Evolutionary conservation across 169 alveolate species (phyloP).

Genomic region (Cryptosporidium felis): DNA sequence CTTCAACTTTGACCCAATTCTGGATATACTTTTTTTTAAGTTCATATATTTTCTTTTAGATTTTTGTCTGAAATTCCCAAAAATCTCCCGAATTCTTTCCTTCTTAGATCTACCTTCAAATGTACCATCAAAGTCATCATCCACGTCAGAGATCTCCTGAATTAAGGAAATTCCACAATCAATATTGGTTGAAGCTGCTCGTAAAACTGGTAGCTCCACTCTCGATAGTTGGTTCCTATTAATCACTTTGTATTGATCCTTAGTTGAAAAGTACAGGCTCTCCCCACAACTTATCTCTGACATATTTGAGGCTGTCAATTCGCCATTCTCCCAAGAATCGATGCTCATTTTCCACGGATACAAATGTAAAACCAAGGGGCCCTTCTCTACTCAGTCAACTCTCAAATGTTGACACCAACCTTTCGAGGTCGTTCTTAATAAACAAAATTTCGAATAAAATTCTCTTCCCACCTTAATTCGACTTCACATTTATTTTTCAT

Average conservation of each 20-base stretch:
- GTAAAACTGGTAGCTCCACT: slow-evolving; percentile 16
- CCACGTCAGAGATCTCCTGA: slow-evolving; percentile 52
- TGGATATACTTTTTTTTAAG: background rate
- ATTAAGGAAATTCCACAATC: slow-evolving; percentile 59
- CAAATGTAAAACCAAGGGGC: no score
- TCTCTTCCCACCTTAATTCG: background rate
- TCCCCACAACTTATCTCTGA: slow-evolving; percentile 53
- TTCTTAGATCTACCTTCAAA: background rate
- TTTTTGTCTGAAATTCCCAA: background rate
- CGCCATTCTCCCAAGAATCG: background rate
- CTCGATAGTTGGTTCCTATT: slow-evolving; percentile 47
- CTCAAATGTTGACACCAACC: no score
- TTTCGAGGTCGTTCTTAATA: background rate
- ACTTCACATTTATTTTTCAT: background rate
- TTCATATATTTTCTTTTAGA: background rate
- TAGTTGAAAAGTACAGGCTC: slow-evolving; percentile 38
- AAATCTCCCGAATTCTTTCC: background rate
- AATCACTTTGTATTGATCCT: slow-evolving; percentile 35
- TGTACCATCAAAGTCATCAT: slow-evolving; percentile 38
- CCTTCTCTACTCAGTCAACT: no score
- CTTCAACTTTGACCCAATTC: background rate
- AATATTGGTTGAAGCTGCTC: slow-evolving; percentile 9
- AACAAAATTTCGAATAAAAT: background rate
- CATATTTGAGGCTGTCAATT: slow-evolving; percentile 20
- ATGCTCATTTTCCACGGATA: background rate